Evolutionary conservation across 2,329 filamentous ascomycete genomes (phyloP).

Genomic region (Geosmithia morbida): DNA sequence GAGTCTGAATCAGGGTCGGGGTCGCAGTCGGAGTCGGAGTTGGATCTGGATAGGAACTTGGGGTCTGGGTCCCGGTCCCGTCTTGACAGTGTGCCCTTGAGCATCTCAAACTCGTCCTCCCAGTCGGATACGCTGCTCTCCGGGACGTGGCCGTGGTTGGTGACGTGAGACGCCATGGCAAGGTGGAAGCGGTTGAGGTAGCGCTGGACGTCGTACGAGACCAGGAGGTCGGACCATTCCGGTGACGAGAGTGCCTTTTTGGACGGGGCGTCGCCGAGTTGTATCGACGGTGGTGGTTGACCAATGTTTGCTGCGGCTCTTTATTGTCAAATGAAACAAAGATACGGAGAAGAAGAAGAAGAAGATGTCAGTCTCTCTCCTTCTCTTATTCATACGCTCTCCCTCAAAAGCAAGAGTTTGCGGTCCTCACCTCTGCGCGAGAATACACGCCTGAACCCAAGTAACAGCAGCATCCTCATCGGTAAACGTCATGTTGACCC

Average conservation of each 20-base stretch:
- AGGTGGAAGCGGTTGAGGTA: constrained; percentile 34
- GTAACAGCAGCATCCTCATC: constrained; percentile 37
- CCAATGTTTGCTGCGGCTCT: constrained; percentile 28
- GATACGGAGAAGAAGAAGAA: too few relatives aligned
- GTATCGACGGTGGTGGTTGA: constrained; percentile 32
- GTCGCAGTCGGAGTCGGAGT: too few relatives aligned
- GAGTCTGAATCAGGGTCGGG: constrained; percentile 18
- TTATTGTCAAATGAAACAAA: too few relatives aligned
- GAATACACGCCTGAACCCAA: constrained; percentile 37
- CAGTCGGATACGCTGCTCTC: constrained; percentile 30
- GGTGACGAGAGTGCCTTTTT: constrained; percentile 20
- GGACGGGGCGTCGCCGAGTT: constrained; percentile 30
- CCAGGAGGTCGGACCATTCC: constrained; percentile 26
- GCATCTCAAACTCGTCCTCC: constrained; percentile 36
- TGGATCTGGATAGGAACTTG: too few relatives aligned
- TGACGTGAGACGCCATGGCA: constrained; percentile 30
- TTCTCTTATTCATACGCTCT: too few relatives aligned
- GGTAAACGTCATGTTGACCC: constrained; percentile 25
- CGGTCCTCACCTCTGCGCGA: constrained; percentile 38
- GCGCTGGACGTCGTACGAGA: constrained; percentile 31
- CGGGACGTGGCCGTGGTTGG: constrained; percentile 29
- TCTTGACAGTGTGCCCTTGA: constrained; percentile 19
- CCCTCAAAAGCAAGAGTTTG: too few relatives aligned
- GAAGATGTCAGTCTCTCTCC: neutral
- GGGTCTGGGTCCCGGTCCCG: too few relatives aligned